Evolutionary conservation across 1,139 yeast species (phyloP).

Genomic region (Debaryomycetaceae sp.): DNA sequence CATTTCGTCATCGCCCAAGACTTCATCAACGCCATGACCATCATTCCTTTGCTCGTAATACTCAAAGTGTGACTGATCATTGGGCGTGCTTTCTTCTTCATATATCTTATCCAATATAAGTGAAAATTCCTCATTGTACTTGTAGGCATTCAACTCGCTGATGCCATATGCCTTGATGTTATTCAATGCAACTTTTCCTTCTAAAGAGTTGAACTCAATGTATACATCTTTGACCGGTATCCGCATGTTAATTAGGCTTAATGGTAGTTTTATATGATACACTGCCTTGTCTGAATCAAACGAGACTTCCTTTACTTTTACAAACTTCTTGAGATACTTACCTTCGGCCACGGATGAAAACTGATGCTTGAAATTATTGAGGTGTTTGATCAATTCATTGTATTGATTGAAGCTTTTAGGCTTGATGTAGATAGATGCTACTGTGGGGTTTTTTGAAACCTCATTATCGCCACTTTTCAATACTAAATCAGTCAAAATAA

Average conservation of each 20-base stretch:
- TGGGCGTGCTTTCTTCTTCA: not conserved
- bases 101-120: conserved; percentile 18
- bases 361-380: conserved; percentile 15
- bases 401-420: conserved; percentile 22
- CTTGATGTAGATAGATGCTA: conserved; percentile 27
- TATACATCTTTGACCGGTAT: conserved; percentile 35
- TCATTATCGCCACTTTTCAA: conserved; percentile 15
- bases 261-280: conserved; percentile 33
- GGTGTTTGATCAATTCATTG: conserved; percentile 13
- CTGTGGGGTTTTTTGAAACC: conserved; percentile 6
- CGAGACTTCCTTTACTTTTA: conserved; percentile 27
- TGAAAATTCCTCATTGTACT: conserved; percentile 23
- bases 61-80: not conserved
- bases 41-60: not conserved
- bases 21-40: not conserved
- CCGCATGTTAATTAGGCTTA: conserved; percentile 30
- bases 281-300: conserved; percentile 14
- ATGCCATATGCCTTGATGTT: conserved; percentile 39
- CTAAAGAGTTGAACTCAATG: conserved; percentile 24
- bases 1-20: conserved; percentile 4
- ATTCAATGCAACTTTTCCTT: conserved; percentile 21
- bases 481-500: conserved; percentile 36
- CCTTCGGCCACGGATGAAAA: conserved; percentile 8
- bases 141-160: conserved; percentile 28
- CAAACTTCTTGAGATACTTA: conserved; percentile 29